Percentiles rank a stretch among this genome's conserved stretches.
Evolutionary conservation across 2,329 filamentous ascomycete species (phyloP).

Genomic region (Colletotrichum theobromicola): DNA sequence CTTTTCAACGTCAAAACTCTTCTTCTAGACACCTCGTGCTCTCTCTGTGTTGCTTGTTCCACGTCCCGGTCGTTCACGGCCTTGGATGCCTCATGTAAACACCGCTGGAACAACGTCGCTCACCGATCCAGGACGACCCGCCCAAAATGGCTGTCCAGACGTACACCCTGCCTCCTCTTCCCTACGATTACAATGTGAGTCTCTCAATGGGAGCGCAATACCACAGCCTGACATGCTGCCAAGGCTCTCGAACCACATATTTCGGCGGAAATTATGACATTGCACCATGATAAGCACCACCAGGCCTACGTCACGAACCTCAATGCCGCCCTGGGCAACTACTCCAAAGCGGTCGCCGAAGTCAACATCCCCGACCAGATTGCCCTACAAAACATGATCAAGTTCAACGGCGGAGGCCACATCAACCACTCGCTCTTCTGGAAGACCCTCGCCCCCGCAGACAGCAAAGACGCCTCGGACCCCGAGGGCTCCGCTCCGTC

Average conservation of each 20-base stretch:
- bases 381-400: slow-evolving; percentile 55
- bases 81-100: not conserved
- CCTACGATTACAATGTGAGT: slow-evolving; percentile 74
- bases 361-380: slow-evolving; percentile 70
- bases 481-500: slow-evolving; percentile 56
- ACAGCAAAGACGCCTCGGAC: slow-evolving; percentile 58
- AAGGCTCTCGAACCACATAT: slow-evolving; percentile 77
- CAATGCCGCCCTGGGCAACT: slow-evolving; percentile 44
- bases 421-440: slow-evolving; percentile 95
- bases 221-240: not conserved
- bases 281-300: slow-evolving; percentile 82
- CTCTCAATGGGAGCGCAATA: not conserved
- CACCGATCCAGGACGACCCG: not conserved
- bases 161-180: slow-evolving; percentile 68
- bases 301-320: slow-evolving; percentile 80
- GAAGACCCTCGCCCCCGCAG: slow-evolving; percentile 75
- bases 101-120: not conserved
- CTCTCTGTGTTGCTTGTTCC: not conserved
- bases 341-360: slow-evolving; percentile 58
- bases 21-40: fast-evolving
- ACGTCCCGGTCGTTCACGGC: not conserved
- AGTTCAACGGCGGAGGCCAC: slow-evolving; percentile 91
- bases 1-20: not conserved
- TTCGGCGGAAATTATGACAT: slow-evolving; percentile 79
- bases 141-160: not conserved